A percentile compares a stretch with the other conserved stretches of the same genome.
Evolutionary conservation across 1,284 basidiomycete species (phyloP).

Genomic region (Thelephora terrestris): DNA sequence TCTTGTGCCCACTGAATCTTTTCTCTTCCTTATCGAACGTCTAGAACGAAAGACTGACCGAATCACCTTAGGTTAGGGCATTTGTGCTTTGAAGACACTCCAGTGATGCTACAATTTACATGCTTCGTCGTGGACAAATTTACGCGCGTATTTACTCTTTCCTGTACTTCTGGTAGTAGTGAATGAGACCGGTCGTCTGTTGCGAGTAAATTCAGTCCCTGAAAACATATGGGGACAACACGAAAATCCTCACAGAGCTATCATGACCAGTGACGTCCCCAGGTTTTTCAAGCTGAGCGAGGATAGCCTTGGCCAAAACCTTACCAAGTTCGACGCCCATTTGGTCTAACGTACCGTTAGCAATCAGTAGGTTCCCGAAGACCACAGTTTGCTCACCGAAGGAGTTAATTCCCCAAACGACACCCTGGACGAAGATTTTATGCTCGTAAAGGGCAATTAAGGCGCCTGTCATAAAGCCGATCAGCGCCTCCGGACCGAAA

Average conservation of each 20-base stretch:
- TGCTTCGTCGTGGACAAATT: neutral
- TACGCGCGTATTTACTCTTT: conserved; percentile 43
- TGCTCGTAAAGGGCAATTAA: conserved; percentile 94
- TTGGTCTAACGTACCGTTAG: conserved; percentile 44
- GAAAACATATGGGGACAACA: neutral
- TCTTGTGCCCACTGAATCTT: neutral
- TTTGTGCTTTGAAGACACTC: neutral
- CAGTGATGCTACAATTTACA: neutral
- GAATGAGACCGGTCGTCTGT: conserved; percentile 87
- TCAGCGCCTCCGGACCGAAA: neutral
- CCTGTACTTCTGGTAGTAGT: conserved; percentile 86
- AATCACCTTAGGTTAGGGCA: neutral
- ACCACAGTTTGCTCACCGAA: conserved; percentile 50
- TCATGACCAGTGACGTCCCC: conserved; percentile 87
- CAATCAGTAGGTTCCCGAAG: neutral
- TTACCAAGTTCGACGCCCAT: conserved; percentile 97
- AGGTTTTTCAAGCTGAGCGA: conserved; percentile 77
- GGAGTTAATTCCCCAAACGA: conserved; percentile 97
- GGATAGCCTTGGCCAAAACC: conserved; percentile 91
- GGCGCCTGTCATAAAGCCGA: conserved; percentile 25
- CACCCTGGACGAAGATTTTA: conserved; percentile 98
- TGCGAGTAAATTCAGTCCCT: conserved; percentile 8
- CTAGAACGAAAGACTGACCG: neutral
- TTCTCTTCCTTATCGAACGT: neutral
- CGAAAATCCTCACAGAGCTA: conserved; percentile 60